Percentiles rank a stretch among this genome's conserved stretches.
These are phyloP conservation scores for Claviceps capensis DNA, from an alignment of 2,329 filamentous ascomycete species.

Conservation along the genomic window DNA sequence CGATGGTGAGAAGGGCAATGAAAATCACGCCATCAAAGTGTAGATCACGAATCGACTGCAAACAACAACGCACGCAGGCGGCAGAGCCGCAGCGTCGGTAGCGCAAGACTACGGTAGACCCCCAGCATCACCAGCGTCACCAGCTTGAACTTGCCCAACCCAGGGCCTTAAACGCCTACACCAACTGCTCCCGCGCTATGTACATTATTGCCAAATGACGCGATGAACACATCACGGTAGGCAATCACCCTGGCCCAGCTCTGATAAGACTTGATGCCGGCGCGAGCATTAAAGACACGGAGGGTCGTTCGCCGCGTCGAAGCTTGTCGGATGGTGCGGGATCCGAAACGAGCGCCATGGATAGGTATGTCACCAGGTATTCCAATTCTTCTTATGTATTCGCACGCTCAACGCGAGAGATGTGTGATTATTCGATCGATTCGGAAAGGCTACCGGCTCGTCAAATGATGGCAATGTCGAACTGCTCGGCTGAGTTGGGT, in stretches of 20 bases:
- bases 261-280: conserved; percentile 69
- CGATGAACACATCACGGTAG: conserved; percentile 81
- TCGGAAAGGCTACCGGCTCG: conserved; percentile 57
- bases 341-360: conserved; percentile 63
- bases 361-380: too few relatives aligned
- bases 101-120: conserved; percentile 58
- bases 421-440: conserved; percentile 37
- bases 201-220: conserved; percentile 65
- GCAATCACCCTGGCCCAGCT: conserved; percentile 73
- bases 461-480: conserved; percentile 60
- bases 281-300: conserved; percentile 67
- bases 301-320: conserved; percentile 68
- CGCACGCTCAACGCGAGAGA: background rate
- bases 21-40: conserved; percentile 46
- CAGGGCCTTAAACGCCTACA: conserved; percentile 61
- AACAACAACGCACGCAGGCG: conserved; percentile 26
- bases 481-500: conserved; percentile 40
- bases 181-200: conserved; percentile 73
- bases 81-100: conserved; percentile 51
- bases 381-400: too few relatives aligned
- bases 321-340: conserved; percentile 72
- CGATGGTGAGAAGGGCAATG: too few relatives aligned
- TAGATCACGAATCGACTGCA: conserved; percentile 44
- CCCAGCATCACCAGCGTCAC: conserved; percentile 43
- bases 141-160: conserved; percentile 38